Conservation (phyloP, 495 filamentous ascomycete genomes). For the Pyrenopolyporus hunteri region DNA sequence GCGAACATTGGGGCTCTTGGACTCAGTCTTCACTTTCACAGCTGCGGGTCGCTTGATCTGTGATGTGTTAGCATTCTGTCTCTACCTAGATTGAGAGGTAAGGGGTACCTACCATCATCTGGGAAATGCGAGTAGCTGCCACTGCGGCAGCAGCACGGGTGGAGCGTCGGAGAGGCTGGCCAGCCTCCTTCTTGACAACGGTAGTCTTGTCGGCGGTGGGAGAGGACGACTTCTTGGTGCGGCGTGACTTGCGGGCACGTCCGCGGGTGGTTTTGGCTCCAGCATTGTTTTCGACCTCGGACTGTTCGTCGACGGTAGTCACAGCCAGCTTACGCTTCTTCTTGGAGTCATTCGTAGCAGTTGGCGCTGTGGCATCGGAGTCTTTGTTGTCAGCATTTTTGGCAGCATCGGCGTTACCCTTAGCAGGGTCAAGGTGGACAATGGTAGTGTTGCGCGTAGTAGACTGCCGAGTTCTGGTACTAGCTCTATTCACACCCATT, state of each 20-base stretch:
- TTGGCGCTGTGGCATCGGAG: too few species aligned
- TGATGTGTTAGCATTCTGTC: not conserved
- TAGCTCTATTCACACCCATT: not conserved
- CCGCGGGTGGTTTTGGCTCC: not conserved
- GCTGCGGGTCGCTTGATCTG: not conserved
- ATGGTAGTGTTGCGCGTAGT: not conserved
- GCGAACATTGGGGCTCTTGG: not conserved
- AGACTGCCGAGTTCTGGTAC: too few species aligned
- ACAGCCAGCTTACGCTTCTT: too few species aligned
- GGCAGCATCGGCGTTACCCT: not conserved
- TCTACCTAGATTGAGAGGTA: not conserved
- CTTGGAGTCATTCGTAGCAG: too few species aligned
- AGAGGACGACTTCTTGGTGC: not conserved
- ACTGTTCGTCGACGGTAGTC: too few species aligned
- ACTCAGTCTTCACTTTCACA: not conserved
- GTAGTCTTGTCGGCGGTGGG: not conserved
- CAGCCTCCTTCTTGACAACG: not conserved
- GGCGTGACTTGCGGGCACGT: not conserved
- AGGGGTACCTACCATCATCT: not conserved
- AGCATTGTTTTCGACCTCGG: not conserved
- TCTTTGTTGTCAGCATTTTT: not conserved
- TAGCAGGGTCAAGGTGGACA: not conserved
- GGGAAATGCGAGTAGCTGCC: not conserved
- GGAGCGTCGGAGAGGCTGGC: not conserved
- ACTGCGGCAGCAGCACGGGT: not conserved